Conservation (phyloP, 345 rosid genomes). For the Pelargonium nanum region DNA sequence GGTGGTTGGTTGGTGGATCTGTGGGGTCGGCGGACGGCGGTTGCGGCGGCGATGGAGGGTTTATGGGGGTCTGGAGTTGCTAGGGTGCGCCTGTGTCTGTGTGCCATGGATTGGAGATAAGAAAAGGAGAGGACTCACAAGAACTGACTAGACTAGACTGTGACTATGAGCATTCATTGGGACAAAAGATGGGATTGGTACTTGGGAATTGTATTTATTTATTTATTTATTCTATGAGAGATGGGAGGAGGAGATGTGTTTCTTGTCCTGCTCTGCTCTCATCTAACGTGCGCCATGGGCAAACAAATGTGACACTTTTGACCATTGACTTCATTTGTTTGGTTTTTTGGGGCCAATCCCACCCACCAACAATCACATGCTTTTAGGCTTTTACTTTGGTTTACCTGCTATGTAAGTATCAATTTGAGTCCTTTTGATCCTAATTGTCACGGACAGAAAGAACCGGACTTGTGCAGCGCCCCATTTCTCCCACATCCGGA, state of each 20-base stretch:
- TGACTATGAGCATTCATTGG: background rate
- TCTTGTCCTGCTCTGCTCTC: conserved; percentile 17
- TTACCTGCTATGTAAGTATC: too few species aligned
- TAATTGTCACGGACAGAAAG: too few species aligned
- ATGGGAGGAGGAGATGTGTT: background rate
- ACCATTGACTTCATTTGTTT: conserved; percentile 34
- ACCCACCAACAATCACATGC: too few species aligned
- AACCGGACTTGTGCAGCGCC: too few species aligned
- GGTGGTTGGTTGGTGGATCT: conserved; percentile 15
- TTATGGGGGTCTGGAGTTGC: conserved; percentile 16
- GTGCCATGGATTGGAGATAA: conserved; percentile 23
- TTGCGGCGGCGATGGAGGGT: conserved; percentile 20
- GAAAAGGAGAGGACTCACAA: background rate
- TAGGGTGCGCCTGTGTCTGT: conserved; percentile 26
- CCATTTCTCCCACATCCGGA: too few species aligned
- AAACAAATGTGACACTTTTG: conserved; percentile 21
- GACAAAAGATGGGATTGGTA: conserved; percentile 14
- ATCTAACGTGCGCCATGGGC: conserved; percentile 21
- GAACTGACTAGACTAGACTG: background rate
- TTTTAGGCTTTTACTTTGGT: too few species aligned
- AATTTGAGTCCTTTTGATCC: too few species aligned
- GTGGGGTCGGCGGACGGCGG: conserved; percentile 4
- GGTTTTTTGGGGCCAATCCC: too few species aligned
- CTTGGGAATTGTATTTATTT: too few species aligned
- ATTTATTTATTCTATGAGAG: too few species aligned